phyloP scores from a whole-genome alignment of 1,284 basidiomycete species.

The Sanghuangporus sanghuang region DNA sequence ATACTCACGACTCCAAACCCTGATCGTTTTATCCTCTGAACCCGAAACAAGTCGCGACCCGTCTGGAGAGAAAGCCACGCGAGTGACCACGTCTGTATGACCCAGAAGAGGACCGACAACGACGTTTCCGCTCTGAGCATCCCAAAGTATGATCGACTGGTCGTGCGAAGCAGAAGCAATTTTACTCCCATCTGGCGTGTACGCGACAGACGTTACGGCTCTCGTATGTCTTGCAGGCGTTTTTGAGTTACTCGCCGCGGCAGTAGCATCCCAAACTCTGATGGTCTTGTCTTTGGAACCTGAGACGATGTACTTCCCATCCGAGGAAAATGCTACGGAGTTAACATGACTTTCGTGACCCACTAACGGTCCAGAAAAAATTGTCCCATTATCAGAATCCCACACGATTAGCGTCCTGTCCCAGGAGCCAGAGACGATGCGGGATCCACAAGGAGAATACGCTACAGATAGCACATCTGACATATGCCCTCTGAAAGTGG shows the following conservation, averaged over 20 bases:
- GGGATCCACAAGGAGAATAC: slow-evolving; percentile 9
- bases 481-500: slow-evolving; percentile 2
- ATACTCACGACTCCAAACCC: not conserved
- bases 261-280: not conserved
- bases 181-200: not conserved
- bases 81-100: not conserved
- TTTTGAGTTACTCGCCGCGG: not conserved
- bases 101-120: not conserved
- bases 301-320: not conserved
- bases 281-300: slow-evolving; percentile 1
- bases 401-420: slow-evolving; percentile 12
- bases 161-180: not conserved
- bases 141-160: slow-evolving; percentile 2
- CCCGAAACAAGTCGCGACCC: slow-evolving; percentile 16
- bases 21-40: slow-evolving; percentile 7
- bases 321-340: not conserved
- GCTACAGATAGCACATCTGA: not conserved
- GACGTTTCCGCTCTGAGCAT: slow-evolving; percentile 3
- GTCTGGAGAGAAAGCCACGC: slow-evolving; percentile 9
- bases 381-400: not conserved
- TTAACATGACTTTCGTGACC: not conserved
- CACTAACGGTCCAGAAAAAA: not conserved
- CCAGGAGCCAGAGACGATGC: slow-evolving; percentile 6
- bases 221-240: not conserved
- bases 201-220: not conserved